Conservation (phyloP, 805 yeast species). For the Saturnispora besseyi region DNA sequence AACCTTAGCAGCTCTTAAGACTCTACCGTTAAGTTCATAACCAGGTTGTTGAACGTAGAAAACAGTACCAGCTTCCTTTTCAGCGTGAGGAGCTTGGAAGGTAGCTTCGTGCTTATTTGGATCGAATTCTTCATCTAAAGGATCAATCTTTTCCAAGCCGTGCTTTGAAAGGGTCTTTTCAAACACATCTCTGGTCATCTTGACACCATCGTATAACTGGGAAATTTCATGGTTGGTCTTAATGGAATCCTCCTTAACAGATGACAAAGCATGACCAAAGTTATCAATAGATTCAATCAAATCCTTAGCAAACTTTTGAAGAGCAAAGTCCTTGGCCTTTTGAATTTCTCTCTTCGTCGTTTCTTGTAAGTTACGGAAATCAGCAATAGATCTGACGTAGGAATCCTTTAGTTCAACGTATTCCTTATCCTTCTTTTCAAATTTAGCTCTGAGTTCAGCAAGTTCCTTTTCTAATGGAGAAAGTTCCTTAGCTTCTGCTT, state of each 20-base stretch:
- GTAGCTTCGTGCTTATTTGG: constrained; percentile 92
- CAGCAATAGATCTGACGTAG: constrained; percentile 77
- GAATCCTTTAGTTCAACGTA: constrained; percentile 75
- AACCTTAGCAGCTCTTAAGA: constrained; percentile 90
- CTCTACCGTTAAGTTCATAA: constrained; percentile 76
- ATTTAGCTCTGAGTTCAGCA: constrained; percentile 41
- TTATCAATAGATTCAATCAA: constrained; percentile 84
- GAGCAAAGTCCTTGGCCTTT: constrained; percentile 82
- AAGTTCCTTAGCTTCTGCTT: constrained; percentile 11
- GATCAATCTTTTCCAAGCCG: constrained; percentile 75
- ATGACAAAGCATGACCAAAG: constrained; percentile 74
- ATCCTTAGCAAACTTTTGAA: constrained; percentile 87
- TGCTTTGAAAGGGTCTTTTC: constrained; percentile 75
- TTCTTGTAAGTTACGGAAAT: constrained; percentile 86
- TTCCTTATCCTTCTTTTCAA: constrained; percentile 58
- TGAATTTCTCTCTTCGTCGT: constrained; percentile 80
- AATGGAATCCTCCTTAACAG: constrained; percentile 57
- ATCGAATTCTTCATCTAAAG: constrained; percentile 77
- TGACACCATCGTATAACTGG: constrained; percentile 78
- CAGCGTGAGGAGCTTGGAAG: constrained; percentile 79
- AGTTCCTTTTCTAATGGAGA: constrained; percentile 26
- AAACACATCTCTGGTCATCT: constrained; percentile 80
- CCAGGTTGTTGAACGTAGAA: constrained; percentile 91
- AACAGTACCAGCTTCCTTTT: constrained; percentile 84
- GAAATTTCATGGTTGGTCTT: constrained; percentile 54